Evolutionary conservation across 176 grass and related monocot genomes (phyloP), one percentile per base, ranked within the genome.

Genomic region (maize (Zea mays)): DNA sequence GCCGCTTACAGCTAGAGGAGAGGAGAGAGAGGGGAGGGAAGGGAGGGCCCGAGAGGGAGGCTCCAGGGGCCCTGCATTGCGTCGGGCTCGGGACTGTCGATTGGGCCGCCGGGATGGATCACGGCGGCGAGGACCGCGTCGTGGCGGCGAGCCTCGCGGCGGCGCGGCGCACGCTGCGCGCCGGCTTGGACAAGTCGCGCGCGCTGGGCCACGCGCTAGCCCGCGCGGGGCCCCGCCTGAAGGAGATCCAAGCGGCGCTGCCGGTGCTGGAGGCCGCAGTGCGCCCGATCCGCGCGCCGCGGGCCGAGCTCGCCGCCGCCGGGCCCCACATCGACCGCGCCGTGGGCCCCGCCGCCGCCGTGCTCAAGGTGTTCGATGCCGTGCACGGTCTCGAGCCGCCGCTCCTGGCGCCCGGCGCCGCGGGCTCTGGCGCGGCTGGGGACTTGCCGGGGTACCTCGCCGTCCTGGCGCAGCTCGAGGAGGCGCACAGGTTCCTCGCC

Each of bases 331-430:
- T 97, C 76, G 85, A 97, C 86, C 91, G 91, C 47, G 91, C 94
- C 39, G 91, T 97, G 1, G 89, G 89, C 5, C 94, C 94, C 15
- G 91, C 94, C 2, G 89, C 94, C 0, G 91, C 89, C 17, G 94
- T 97, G 11, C 94, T 97, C 69, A 97, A 97, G 94, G 91, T 97
- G n/a, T 97, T 97, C 63, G 94, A 97, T 65, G 94, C 94, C 44
- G 89, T 97, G 7, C 94, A 94, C 67, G 91, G 94, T 5, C 91
- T 97, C 47, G 91, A 97, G 79, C 79, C 82, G 50, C 85, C 94
- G 43, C 91, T 97, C 2, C 94, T 97, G 41, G 84, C 60, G 8
- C 76, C 51, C 3, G 83, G 60, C 13, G 59, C 74, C 19, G 85
- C 85, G 3, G 47, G 62, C 6, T 14, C 49, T 8, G 56, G 57